These are phyloP conservation scores for Lonicera japonica DNA, from an alignment of 129 eudicot genomes.

Conservation along the genomic window DNA sequence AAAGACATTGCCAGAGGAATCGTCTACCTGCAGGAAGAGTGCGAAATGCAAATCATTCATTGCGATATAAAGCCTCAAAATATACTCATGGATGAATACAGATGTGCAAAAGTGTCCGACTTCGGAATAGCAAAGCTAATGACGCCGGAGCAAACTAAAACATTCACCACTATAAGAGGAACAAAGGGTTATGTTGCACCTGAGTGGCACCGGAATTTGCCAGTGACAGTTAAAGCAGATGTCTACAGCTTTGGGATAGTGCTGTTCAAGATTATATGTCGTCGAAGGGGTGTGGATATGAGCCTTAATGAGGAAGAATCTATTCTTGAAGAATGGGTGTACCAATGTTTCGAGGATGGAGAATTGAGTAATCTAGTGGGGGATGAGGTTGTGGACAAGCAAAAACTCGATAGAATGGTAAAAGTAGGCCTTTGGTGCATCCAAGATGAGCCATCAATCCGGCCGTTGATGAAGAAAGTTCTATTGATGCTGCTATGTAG, in stretches of 20 bases:
- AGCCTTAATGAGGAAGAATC: not conserved
- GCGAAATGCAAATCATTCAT: slow-evolving; percentile 18
- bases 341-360: slow-evolving; percentile 1
- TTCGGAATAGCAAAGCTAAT: slow-evolving; percentile 34
- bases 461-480: slow-evolving; percentile 28
- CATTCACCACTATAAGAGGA: slow-evolving; percentile 28
- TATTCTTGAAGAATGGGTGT: slow-evolving; percentile 20
- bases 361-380: slow-evolving; percentile 13
- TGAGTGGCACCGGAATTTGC: slow-evolving; percentile 18
- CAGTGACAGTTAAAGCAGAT: slow-evolving; percentile 30
- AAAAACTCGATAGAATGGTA: slow-evolving; percentile 16
- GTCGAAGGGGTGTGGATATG: not conserved
- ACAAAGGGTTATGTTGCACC: slow-evolving; percentile 26
- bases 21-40: slow-evolving; percentile 22
- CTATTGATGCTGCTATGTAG: slow-evolving; percentile 24
- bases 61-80: slow-evolving; percentile 26
- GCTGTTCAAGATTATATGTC: slow-evolving; percentile 2
- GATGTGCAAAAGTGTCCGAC: slow-evolving; percentile 20
- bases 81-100: slow-evolving; percentile 18
- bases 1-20: slow-evolving; percentile 13
- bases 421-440: slow-evolving; percentile 27
- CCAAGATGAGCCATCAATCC: slow-evolving; percentile 28
- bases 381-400: slow-evolving; percentile 7
- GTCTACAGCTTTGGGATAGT: slow-evolving; percentile 31
- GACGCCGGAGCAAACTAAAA: slow-evolving; percentile 25